Evolutionary conservation across 176 grass and related monocot species (phyloP).

Genomic region (Alopecurus myosuroides): DNA sequence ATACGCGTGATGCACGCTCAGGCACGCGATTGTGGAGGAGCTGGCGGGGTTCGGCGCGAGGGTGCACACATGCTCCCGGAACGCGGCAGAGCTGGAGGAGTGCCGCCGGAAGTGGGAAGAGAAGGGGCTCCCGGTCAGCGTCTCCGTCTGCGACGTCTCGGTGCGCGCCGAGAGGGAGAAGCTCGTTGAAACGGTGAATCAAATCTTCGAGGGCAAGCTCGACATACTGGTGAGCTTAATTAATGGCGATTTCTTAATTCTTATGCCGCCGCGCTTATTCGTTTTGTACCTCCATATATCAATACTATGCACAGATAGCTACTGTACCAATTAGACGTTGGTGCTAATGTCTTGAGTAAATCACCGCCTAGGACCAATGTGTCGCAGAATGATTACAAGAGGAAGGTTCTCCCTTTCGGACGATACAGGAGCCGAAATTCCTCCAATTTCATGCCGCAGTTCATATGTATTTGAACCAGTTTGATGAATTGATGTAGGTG

Average conservation of each 20-base stretch:
- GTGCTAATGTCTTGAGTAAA: too few species aligned
- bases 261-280: neutral
- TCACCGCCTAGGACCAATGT: too few species aligned
- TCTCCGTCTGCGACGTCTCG: neutral
- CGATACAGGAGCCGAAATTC: neutral
- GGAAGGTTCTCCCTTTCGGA: too few species aligned
- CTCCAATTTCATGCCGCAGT: neutral
- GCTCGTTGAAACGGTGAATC: neutral
- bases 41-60: neutral
- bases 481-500: neutral
- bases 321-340: too few species aligned
- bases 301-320: neutral
- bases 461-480: neutral
- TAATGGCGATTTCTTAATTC: neutral
- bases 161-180: neutral
- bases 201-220: neutral
- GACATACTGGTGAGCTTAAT: neutral
- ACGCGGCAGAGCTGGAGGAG: neutral
- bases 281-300: neutral
- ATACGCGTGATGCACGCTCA: neutral
- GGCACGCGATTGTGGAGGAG: neutral
- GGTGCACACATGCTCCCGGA: conserved; percentile 3
- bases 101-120: neutral
- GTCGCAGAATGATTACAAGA: too few species aligned
- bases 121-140: neutral